These are phyloP conservation scores for Marvania coccoides DNA, from an alignment of 139 green algal genomes.

Conservation along the genomic window DNA sequence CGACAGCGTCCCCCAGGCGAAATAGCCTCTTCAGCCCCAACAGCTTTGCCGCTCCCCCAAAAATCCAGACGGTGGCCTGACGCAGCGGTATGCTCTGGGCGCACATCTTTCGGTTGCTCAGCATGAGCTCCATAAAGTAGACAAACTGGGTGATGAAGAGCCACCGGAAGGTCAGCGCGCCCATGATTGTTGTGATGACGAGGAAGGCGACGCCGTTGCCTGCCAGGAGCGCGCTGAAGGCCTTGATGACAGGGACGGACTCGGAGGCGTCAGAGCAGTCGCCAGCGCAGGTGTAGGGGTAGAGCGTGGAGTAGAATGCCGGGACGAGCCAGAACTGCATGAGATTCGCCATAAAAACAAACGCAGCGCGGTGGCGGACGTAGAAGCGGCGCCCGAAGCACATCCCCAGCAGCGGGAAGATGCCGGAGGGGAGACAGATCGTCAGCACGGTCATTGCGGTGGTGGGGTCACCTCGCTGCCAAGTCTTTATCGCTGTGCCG, in stretches of 20 bases:
- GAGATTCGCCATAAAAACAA: not conserved
- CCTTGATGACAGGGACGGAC: not conserved
- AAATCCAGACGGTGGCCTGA: not conserved
- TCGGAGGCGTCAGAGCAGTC: not conserved
- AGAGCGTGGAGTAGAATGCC: not conserved
- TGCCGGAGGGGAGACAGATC: not conserved
- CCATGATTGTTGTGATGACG: not conserved
- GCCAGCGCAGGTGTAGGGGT: not conserved
- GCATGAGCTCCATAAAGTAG: not conserved
- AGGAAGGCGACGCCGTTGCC: not conserved
- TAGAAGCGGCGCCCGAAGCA: not conserved
- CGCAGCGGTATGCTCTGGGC: not conserved
- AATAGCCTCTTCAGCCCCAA: not conserved
- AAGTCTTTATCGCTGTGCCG: not conserved
- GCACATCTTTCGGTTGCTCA: not conserved
- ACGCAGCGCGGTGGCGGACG: not conserved
- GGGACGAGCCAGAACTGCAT: not conserved
- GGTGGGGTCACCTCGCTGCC: not conserved
- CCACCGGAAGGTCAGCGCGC: not conserved
- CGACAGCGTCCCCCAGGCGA: not conserved
- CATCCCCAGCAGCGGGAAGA: not conserved
- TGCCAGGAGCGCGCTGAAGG: not conserved
- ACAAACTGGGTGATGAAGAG: not conserved
- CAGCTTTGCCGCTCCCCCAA: not conserved
- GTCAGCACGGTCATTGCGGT: not conserved